Percentiles rank a stretch among this genome's conserved stretches.
Evolutionary conservation across 1,139 yeast species (phyloP).

Genomic region (Saccharomyces pastorianus): DNA sequence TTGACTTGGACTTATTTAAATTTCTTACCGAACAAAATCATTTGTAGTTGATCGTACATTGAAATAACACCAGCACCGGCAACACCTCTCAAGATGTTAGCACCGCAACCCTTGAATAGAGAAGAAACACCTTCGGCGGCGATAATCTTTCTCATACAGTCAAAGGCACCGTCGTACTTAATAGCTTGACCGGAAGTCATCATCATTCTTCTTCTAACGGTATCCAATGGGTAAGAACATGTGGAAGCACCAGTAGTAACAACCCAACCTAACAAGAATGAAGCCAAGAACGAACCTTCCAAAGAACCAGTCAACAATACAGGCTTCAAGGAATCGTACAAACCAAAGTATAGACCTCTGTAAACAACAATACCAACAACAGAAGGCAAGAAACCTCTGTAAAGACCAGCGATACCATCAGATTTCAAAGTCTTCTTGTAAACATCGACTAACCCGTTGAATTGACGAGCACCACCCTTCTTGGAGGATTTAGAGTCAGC

Average conservation of each 20-base stretch:
- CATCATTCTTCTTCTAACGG: conserved; percentile 84
- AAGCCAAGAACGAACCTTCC: conserved; percentile 63
- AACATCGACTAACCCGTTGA: conserved; percentile 69
- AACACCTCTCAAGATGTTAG: conserved; percentile 80
- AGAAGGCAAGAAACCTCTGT: conserved; percentile 81
- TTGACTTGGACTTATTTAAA: conserved; percentile 36
- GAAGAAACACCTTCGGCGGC: conserved; percentile 66
- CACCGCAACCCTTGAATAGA: conserved; percentile 80
- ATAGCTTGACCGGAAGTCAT: conserved; percentile 79
- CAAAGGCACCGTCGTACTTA: conserved; percentile 66
- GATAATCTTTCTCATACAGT: conserved; percentile 61
- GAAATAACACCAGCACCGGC: conserved; percentile 83
- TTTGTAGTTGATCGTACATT: conserved; percentile 68
- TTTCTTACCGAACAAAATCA: conserved; percentile 66
- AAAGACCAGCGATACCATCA: conserved; percentile 74
- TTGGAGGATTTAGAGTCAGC: conserved; percentile 68
- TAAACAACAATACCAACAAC: conserved; percentile 71
- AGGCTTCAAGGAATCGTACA: conserved; percentile 72
- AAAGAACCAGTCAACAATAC: conserved; percentile 63
- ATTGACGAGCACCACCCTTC: conserved; percentile 60
- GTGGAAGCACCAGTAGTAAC: conserved; percentile 75
- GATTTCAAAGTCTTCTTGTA: conserved; percentile 69
- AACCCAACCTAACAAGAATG: conserved; percentile 71
- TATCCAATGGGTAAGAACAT: conserved; percentile 74
- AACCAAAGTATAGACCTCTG: conserved; percentile 81